phyloP scores from a whole-genome alignment of 2,329 filamentous ascomycete species.

The Tolypocladium album region DNA sequence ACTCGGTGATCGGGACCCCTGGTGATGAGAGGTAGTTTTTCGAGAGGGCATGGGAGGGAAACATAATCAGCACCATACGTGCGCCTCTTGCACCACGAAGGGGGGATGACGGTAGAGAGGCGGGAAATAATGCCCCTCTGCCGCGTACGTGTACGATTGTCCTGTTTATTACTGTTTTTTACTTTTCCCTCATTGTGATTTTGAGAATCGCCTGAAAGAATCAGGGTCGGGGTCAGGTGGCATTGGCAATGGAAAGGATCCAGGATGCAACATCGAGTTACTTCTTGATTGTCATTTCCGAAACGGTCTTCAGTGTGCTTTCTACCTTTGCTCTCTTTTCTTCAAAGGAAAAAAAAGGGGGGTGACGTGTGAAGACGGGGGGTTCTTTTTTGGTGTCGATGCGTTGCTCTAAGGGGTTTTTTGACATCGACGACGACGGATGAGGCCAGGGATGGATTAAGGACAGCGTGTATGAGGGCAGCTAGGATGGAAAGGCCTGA shows the following conservation, averaged over 20 bases:
- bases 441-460: background rate
- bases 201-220: conserved; percentile 21
- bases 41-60: conserved; percentile 14
- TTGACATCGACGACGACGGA: background rate
- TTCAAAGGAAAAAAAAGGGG: too few relatives aligned
- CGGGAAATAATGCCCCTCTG: conserved; percentile 2
- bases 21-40: conserved; percentile 2
- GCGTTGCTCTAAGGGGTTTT: background rate
- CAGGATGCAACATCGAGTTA: background rate
- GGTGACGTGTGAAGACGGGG: background rate
- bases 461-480: background rate
- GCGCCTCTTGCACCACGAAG: conserved; percentile 4
- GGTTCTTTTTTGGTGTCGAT: background rate
- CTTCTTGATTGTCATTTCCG: background rate
- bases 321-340: background rate
- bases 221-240: conserved; percentile 12
- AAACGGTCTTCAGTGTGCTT: background rate
- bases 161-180: conserved; percentile 12
- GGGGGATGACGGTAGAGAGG: conserved; percentile 5
- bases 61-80: conserved; percentile 20
- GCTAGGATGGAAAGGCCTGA: background rate
- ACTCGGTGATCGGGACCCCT: conserved; percentile 5
- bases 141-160: conserved; percentile 27
- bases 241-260: conserved; percentile 10
- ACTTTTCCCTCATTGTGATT: conserved; percentile 10